Evolutionary conservation across 768 basidiomycete genomes (phyloP).

Genomic region (Naganishia kalamii): DNA sequence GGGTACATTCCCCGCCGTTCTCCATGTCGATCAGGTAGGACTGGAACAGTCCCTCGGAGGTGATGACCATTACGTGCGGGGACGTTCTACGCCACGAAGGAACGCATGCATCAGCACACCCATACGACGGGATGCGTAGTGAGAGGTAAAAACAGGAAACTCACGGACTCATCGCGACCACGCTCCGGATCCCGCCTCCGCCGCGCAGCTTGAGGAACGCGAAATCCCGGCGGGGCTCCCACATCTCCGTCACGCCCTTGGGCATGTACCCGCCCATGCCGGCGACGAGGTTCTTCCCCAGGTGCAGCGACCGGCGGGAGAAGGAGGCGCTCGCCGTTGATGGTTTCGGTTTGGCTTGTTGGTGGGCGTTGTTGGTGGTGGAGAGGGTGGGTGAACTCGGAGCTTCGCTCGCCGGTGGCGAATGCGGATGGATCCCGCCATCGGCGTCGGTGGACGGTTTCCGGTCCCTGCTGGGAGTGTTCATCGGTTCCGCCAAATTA

Average conservation of each 20-base stretch:
- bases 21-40: conserved; percentile 93
- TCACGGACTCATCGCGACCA: conserved; percentile 83
- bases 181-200: conserved; percentile 70
- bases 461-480: conserved; percentile 47
- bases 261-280: conserved; percentile 52
- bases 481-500: conserved; percentile 53
- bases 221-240: conserved; percentile 94
- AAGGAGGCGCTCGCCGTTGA: conserved; percentile 35
- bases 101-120: neutral
- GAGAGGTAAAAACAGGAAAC: conserved; percentile 37
- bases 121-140: neutral
- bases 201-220: conserved; percentile 71
- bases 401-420: conserved; percentile 34
- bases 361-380: conserved; percentile 17
- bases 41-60: conserved; percentile 91
- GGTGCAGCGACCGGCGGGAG: conserved; percentile 35
- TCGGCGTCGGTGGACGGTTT: neutral
- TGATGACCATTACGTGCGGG: conserved; percentile 95
- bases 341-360: conserved; percentile 5
- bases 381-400: conserved; percentile 32
- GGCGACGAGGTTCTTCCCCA: conserved; percentile 45
- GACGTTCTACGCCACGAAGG: conserved; percentile 52
- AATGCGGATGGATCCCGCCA: conserved; percentile 20
- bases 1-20: conserved; percentile 85
- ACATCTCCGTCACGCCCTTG: conserved; percentile 83